These are phyloP conservation scores for Geotrichum histeridarum DNA, from an alignment of 1,139 yeast genomes.

Conservation along the genomic window DNA sequence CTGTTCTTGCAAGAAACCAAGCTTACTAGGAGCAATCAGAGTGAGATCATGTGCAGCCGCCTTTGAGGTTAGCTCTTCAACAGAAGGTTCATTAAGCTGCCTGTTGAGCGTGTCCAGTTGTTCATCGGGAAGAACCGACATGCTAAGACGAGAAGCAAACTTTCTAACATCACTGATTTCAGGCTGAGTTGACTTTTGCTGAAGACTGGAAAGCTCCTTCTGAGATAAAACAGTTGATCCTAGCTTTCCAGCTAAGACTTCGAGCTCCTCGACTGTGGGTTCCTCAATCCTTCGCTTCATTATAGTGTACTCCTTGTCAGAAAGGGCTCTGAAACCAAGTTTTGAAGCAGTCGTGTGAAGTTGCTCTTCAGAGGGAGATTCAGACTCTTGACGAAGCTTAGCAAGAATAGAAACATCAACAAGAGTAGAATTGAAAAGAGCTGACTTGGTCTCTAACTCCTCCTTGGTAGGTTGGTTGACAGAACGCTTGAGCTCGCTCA, in stretches of 20 bases:
- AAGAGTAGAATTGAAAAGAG: slow-evolving; percentile 37
- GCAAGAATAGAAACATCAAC: slow-evolving; percentile 34
- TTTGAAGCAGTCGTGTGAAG: slow-evolving; percentile 26
- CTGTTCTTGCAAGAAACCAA: slow-evolving; percentile 12
- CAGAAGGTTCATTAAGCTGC: slow-evolving; percentile 20
- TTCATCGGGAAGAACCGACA: slow-evolving; percentile 26
- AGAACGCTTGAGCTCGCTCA: slow-evolving; percentile 20
- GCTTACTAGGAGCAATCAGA: slow-evolving; percentile 27
- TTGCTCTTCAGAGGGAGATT: slow-evolving; percentile 33
- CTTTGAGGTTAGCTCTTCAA: slow-evolving; percentile 21
- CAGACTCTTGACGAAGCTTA: slow-evolving; percentile 18
- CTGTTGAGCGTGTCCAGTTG: slow-evolving; percentile 11
- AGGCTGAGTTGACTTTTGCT: slow-evolving; percentile 25
- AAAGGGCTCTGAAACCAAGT: slow-evolving; percentile 34
- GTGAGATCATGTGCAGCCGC: slow-evolving; percentile 32
- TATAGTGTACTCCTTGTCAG: slow-evolving; percentile 7
- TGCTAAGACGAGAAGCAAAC: slow-evolving; percentile 24
- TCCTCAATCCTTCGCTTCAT: slow-evolving; percentile 21
- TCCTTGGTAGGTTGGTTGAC: slow-evolving; percentile 21
- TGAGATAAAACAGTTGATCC: slow-evolving; percentile 14
- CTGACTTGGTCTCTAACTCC: slow-evolving; percentile 22
- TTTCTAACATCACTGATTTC: slow-evolving; percentile 25
- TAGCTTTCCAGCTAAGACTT: slow-evolving; percentile 10
- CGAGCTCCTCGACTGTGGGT: slow-evolving; percentile 14
- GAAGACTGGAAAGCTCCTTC: slow-evolving; percentile 19